Percentiles rank a stretch among this genome's conserved stretches.
phyloP scores from a whole-genome alignment of 805 yeast genomes.

The Metschnikowia cerradonensis region DNA sequence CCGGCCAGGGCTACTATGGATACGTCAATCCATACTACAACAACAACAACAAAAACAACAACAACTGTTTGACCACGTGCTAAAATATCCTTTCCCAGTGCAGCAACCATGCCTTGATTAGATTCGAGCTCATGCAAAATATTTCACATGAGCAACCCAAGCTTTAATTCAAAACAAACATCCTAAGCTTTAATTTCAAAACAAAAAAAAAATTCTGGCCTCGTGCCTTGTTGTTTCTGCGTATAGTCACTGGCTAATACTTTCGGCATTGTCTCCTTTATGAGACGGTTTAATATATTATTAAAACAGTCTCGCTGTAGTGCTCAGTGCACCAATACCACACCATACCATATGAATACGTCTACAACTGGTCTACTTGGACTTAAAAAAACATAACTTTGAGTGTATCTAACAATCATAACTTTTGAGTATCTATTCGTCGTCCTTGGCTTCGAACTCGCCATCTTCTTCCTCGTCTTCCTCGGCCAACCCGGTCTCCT shows the following conservation, averaged over 20 bases:
- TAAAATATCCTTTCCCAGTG: neutral
- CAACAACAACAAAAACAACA: conserved; percentile 24
- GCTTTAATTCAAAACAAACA: neutral
- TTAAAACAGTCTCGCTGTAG: neutral
- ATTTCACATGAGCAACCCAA: neutral
- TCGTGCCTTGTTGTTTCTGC: neutral
- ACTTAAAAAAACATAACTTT: neutral
- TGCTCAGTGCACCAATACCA: too few species aligned
- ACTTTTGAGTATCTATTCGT: conserved; percentile 1
- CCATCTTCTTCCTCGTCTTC: conserved; percentile 48
- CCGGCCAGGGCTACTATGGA: conserved; percentile 18
- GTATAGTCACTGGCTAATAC: neutral
- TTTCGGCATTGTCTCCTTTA: neutral
- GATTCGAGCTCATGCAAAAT: neutral
- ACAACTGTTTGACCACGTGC: conserved; percentile 22
- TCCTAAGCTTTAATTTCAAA: neutral
- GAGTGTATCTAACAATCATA: neutral
- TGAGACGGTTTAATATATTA: neutral
- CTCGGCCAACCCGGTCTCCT: conserved; percentile 54
- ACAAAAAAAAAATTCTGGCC: neutral
- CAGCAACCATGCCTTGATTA: neutral
- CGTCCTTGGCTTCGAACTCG: conserved; percentile 45
- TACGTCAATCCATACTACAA: conserved; percentile 36
- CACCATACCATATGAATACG: too few species aligned
- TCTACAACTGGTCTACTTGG: too few species aligned